Percentiles rank a stretch among this genome's conserved stretches.
These are phyloP conservation scores for Leishmania arabica DNA, from an alignment of 208 protist genomes.

Conservation along the genomic window DNA sequence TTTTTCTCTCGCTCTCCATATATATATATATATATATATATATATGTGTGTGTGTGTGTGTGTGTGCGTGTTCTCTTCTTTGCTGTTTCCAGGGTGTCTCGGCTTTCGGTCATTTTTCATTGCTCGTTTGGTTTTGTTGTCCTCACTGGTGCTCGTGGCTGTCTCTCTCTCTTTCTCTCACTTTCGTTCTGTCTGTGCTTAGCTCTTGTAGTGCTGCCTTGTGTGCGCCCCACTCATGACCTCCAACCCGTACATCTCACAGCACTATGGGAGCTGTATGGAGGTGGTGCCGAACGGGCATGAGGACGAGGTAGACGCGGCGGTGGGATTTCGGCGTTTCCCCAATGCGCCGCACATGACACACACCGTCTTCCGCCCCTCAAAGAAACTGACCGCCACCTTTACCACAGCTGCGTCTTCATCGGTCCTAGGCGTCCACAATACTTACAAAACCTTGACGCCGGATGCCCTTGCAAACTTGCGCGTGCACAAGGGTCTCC, in stretches of 20 bases:
- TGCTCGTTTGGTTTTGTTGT: not conserved
- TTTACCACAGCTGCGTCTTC: not conserved
- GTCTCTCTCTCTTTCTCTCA: constrained; percentile 3
- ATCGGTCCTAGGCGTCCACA: not conserved
- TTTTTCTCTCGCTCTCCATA: not conserved
- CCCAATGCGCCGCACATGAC: constrained; percentile 61
- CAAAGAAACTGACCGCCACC: constrained; percentile 5
- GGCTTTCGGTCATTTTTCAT: not conserved
- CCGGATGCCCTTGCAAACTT: constrained; percentile 12
- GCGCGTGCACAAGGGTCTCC: constrained; percentile 8
- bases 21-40: too few relatives aligned
- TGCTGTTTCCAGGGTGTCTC: not conserved
- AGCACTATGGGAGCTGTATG: constrained; percentile 63
- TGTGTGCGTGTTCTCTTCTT: not conserved
- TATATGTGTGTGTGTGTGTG: too few relatives aligned
- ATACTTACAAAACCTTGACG: not conserved
- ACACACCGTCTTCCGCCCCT: constrained; percentile 59
- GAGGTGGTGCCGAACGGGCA: constrained; percentile 20
- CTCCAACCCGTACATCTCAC: constrained; percentile 70
- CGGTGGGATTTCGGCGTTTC: constrained; percentile 54
- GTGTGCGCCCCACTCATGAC: constrained; percentile 34
- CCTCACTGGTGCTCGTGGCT: not conserved
- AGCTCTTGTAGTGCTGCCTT: constrained; percentile 20
- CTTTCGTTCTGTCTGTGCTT: constrained; percentile 6
- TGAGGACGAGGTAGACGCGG: constrained; percentile 44